Evolutionary conservation across 352 stramenopile species (phyloP).

Genomic region (Phytophthora brassicae): DNA sequence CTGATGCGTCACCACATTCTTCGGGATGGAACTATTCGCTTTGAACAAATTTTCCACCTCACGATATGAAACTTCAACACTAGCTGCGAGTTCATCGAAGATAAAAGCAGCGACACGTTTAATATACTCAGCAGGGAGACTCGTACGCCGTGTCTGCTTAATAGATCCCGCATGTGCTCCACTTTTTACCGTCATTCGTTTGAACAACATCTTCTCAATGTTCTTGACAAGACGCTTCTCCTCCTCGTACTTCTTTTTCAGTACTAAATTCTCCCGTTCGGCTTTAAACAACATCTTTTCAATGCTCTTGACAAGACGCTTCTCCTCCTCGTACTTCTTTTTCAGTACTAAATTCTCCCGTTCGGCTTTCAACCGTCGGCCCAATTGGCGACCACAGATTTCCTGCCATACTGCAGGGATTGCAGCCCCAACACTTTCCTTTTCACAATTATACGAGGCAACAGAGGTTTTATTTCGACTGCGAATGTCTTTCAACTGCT

Average conservation of each 20-base stretch:
- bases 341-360: conserved; percentile 35
- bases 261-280: conserved; percentile 32
- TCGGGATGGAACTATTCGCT: conserved; percentile 15
- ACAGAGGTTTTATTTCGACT: neutral
- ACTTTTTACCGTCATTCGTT: conserved; percentile 8
- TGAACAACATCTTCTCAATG: conserved; percentile 34
- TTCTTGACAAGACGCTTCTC: conserved; percentile 34
- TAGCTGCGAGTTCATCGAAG: conserved; percentile 35
- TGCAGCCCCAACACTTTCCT: neutral
- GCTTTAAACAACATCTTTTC: conserved; percentile 33
- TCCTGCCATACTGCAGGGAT: conserved; percentile 31
- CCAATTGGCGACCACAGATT: conserved; percentile 23
- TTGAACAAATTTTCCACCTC: conserved; percentile 40
- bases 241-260: conserved; percentile 32
- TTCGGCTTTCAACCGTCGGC: conserved; percentile 24
- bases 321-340: conserved; percentile 27
- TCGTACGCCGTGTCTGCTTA: conserved; percentile 16
- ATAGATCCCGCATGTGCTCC: neutral
- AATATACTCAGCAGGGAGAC: conserved; percentile 18
- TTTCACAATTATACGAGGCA: neutral
- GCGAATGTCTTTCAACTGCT: conserved; percentile 18
- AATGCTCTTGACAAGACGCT: conserved; percentile 33
- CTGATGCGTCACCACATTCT: conserved; percentile 21
- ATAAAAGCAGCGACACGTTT: conserved; percentile 30
- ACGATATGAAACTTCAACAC: conserved; percentile 39